These are phyloP conservation scores for Diaporthe citrichinensis DNA, from an alignment of 2,329 filamentous ascomycete genomes.

Conservation along the genomic window DNA sequence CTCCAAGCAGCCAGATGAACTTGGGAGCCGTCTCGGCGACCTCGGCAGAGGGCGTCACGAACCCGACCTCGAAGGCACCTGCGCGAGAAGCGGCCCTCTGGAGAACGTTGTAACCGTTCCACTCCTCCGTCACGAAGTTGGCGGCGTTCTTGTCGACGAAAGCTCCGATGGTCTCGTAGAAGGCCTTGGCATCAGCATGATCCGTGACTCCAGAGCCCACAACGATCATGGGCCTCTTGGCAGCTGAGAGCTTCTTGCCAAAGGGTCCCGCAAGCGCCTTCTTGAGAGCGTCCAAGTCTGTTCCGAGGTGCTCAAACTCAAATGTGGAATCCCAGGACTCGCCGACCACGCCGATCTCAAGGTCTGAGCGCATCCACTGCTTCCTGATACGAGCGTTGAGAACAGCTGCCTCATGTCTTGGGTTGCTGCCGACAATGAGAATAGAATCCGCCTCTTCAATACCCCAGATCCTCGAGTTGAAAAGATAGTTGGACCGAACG, in stretches of 20 bases:
- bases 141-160: conserved; percentile 95
- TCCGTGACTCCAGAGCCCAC: conserved; percentile 94
- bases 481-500: conserved; percentile 92
- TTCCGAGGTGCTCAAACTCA: conserved; percentile 91
- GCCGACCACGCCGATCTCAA: conserved; percentile 92
- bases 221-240: conserved; percentile 96
- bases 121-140: conserved; percentile 90
- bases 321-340: conserved; percentile 95
- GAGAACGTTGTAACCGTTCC: conserved; percentile 98
- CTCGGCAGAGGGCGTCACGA: conserved; percentile 85
- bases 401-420: conserved; percentile 93
- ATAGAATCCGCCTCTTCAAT: conserved; percentile 95
- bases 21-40: conserved; percentile 91
- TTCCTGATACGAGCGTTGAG: conserved; percentile 98
- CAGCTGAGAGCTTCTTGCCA: conserved; percentile 89
- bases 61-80: conserved; percentile 96
- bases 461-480: conserved; percentile 95
- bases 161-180: conserved; percentile 89
- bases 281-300: conserved; percentile 85
- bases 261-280: conserved; percentile 87
- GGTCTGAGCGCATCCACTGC: conserved; percentile 95
- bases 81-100: conserved; percentile 93
- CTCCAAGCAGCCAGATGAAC: conserved; percentile 96
- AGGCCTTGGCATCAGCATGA: conserved; percentile 90
- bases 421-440: conserved; percentile 94